A percentile compares a stretch with the other conserved stretches of the same genome.
These are phyloP conservation scores for Lasiodiplodia gonubiensis DNA, from an alignment of 2,329 filamentous ascomycete species.

Conservation along the genomic window DNA sequence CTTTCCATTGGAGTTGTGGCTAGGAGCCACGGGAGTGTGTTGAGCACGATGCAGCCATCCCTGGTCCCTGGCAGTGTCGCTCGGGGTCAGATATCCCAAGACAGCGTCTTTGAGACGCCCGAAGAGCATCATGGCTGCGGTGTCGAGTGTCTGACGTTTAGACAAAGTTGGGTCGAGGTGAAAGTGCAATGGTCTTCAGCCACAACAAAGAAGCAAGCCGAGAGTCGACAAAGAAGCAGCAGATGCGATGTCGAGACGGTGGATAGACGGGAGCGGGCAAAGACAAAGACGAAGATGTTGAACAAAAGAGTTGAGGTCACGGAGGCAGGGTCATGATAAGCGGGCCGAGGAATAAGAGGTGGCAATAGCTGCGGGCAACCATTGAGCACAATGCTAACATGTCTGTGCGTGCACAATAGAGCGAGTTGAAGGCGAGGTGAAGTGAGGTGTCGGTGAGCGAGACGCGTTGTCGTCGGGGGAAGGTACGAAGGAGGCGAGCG, in stretches of 20 bases:
- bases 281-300: not conserved
- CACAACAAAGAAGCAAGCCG: not conserved
- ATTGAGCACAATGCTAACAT: not conserved
- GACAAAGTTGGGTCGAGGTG: not conserved
- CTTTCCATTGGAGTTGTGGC: slow-evolving; percentile 5
- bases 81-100: not conserved
- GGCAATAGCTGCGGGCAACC: not conserved
- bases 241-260: not conserved
- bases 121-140: not conserved
- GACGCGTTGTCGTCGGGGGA: not conserved
- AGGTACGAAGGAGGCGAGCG: not conserved
- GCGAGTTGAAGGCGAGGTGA: not conserved
- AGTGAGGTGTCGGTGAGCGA: slow-evolving; percentile 1
- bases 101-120: not conserved
- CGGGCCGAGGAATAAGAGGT: not conserved
- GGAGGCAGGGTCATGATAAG: not conserved
- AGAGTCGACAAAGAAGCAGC: slow-evolving; percentile 1
- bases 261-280: slow-evolving; percentile 10
- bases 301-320: not conserved
- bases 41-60: not conserved
- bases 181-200: not conserved
- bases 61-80: not conserved
- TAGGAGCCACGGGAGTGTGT: not conserved
- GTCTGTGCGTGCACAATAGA: slow-evolving; percentile 8
- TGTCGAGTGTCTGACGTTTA: not conserved